Evolutionary conservation across 768 basidiomycete genomes (phyloP).

Genomic region (Suillus luteus): DNA sequence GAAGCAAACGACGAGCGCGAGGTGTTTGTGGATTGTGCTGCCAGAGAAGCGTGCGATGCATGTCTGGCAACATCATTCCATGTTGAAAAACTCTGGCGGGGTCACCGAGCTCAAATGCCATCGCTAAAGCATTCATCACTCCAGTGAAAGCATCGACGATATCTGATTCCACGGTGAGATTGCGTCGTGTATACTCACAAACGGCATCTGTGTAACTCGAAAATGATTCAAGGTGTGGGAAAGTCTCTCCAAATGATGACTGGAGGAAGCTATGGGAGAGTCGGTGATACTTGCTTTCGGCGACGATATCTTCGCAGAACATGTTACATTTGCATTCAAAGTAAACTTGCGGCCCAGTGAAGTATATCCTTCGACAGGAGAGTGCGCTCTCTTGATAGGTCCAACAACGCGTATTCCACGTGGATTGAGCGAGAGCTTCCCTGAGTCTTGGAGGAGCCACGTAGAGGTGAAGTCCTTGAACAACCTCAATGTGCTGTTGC

Average conservation of each 20-base stretch:
- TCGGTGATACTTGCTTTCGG: neutral
- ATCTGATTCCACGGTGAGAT: neutral
- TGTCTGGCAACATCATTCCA: slow-evolving; percentile 7
- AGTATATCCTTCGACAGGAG: neutral
- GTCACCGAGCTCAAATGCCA: neutral
- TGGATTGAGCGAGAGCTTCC: slow-evolving; percentile 13
- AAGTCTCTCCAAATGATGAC: neutral
- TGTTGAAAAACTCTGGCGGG: neutral
- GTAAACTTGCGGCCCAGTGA: slow-evolving; percentile 22
- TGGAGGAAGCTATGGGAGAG: neutral
- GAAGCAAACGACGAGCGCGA: slow-evolving; percentile 16
- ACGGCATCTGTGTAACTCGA: neutral
- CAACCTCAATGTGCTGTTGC: slow-evolving; percentile 1
- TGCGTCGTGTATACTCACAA: neutral
- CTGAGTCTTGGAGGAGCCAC: slow-evolving; percentile 19
- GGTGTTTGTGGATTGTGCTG: slow-evolving; percentile 19
- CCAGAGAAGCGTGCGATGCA: slow-evolving; percentile 24
- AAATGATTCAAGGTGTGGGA: neutral
- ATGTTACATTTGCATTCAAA: slow-evolving; percentile 20
- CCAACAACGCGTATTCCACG: slow-evolving; percentile 22
- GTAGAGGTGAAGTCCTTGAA: slow-evolving; percentile 11
- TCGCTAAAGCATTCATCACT: neutral
- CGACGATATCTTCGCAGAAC: neutral
- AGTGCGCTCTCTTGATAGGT: neutral
- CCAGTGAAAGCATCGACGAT: neutral